A percentile compares a stretch with the other conserved stretches of the same genome.
phyloP scores from a whole-genome alignment of 495 filamentous ascomycete genomes.

The Penicillium egyptiacum region DNA sequence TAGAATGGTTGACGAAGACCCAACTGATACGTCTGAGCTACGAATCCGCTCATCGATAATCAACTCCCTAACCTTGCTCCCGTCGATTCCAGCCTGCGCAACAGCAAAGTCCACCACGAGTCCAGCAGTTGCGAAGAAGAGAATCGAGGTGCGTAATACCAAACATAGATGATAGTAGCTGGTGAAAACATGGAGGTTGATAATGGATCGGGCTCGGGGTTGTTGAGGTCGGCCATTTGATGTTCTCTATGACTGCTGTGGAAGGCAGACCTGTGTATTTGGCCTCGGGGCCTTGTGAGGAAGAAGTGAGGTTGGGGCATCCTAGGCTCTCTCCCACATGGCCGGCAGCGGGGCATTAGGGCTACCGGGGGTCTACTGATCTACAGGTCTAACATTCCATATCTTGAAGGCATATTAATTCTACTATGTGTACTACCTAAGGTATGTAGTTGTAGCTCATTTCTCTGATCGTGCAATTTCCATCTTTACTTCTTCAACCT shows the following conservation, averaged over 20 bases:
- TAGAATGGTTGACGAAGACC: no score
- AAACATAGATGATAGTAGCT: slow-evolving; percentile 16
- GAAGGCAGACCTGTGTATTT: background rate
- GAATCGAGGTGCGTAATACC: no score
- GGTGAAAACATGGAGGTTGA: slow-evolving; percentile 8
- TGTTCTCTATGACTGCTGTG: background rate
- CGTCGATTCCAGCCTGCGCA: no score
- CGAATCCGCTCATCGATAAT: no score
- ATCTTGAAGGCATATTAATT: background rate
- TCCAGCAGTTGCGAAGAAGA: no score
- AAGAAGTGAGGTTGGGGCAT: slow-evolving; percentile 14
- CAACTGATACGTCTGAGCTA: no score
- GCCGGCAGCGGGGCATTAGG: background rate
- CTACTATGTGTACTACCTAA: background rate
- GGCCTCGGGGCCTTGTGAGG: background rate
- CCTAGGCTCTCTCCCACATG: slow-evolving; percentile 7
- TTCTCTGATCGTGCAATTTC: slow-evolving; percentile 55
- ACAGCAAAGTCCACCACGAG: no score
- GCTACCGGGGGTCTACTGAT: background rate
- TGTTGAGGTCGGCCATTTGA: background rate
- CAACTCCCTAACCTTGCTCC: no score
- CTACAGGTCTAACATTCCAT: background rate
- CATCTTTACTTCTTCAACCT: slow-evolving; percentile 54
- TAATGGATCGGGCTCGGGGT: slow-evolving; percentile 1
- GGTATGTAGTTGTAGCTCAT: slow-evolving; percentile 11